phyloP scores from a whole-genome alignment of 805 yeast species.

The Metschnikowia kofuensis region DNA sequence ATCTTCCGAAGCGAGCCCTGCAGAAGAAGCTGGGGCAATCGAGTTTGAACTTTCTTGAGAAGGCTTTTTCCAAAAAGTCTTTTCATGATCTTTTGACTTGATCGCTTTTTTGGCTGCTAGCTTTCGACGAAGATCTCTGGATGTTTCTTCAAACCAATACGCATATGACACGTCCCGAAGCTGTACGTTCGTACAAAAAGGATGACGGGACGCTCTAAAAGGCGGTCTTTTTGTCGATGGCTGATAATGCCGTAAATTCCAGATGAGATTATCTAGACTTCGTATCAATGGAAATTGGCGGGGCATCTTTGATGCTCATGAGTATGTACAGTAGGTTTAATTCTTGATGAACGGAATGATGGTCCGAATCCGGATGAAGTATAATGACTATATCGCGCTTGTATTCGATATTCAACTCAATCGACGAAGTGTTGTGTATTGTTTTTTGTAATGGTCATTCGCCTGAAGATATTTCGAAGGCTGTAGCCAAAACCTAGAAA shows the following conservation, averaged over 20 bases:
- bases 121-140: constrained; percentile 12
- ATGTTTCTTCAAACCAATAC: constrained; percentile 16
- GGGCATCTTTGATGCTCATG: constrained; percentile 10
- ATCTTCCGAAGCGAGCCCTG: not conserved
- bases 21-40: not conserved
- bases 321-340: not conserved
- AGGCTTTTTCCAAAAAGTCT: not conserved
- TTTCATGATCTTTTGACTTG: not conserved
- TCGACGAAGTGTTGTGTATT: too few relatives aligned
- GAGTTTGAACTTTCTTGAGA: not conserved
- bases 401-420: too few relatives aligned
- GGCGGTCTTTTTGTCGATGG: constrained; percentile 12
- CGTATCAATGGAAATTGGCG: constrained; percentile 16
- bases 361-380: too few relatives aligned
- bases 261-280: constrained; percentile 10
- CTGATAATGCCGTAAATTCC: constrained; percentile 15
- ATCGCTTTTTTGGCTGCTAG: constrained; percentile 1
- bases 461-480: not conserved
- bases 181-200: constrained; percentile 17
- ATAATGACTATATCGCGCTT: too few relatives aligned
- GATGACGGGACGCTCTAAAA: constrained; percentile 15
- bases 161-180: constrained; percentile 17
- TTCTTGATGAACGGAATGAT: too few relatives aligned
- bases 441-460: too few relatives aligned
- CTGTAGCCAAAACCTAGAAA: not conserved